Conservation (phyloP, 306 rosid genomes). For the Cucumis sativus region DNA sequence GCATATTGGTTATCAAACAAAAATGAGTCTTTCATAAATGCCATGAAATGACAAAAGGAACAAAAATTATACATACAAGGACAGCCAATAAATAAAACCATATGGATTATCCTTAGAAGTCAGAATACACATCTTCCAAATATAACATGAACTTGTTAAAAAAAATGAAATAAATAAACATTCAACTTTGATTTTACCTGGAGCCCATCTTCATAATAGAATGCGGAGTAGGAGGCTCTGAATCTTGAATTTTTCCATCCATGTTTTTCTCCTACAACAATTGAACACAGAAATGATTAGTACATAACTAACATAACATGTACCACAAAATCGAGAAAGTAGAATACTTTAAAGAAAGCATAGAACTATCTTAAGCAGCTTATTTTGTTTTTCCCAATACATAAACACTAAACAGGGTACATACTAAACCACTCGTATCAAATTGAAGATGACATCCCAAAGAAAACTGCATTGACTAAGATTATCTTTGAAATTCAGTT, state of each 20-base stretch:
- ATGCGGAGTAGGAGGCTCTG: constrained; percentile 94
- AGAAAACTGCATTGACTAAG: background rate
- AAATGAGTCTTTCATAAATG: background rate
- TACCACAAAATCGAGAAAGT: background rate
- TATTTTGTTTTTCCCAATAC: background rate
- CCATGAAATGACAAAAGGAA: background rate
- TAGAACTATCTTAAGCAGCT: background rate
- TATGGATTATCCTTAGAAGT: background rate
- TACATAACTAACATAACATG: background rate
- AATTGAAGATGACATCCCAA: background rate
- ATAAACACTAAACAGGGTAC: background rate
- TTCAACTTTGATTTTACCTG: constrained; percentile 38
- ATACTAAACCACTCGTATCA: background rate
- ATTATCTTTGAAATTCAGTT: background rate
- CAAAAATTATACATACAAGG: background rate
- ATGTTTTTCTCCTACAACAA: constrained; percentile 72
- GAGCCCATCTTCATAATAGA: constrained; percentile 68
- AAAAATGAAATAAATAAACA: constrained; percentile 1
- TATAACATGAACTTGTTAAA: background rate
- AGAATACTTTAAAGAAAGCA: background rate
- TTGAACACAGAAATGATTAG: background rate
- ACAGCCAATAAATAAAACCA: background rate
- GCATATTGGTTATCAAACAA: background rate
- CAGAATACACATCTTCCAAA: background rate
- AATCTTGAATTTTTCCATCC: constrained; percentile 54